Evolutionary conservation across 2,329 filamentous ascomycete genomes (phyloP), one percentile per base, ranked within the genome.

Genomic region (Rasamsonia emersonii): DNA sequence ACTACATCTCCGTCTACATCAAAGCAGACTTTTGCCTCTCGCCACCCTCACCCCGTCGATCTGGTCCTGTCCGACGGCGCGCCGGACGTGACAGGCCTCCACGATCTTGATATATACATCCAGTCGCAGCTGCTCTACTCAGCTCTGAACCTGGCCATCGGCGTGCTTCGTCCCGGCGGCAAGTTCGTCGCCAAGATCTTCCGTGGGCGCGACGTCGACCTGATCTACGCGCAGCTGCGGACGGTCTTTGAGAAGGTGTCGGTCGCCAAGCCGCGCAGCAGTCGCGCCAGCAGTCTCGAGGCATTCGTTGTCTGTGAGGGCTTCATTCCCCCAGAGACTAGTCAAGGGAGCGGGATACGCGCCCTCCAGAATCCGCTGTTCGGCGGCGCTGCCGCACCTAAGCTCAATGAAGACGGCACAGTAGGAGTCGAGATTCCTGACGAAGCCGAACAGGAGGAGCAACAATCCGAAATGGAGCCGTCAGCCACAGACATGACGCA

Each of bases 111-210:
- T 60, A 96, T 96, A 46, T 98, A 98, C 61, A 84, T 98, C 11
- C 91, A 98, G 62, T 88, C 84, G 6, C 91, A 96, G 61, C 73
- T 98, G 6, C 79, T 98, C 30, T 95, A 93, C 59, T 86, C 89
- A 0, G 91, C 91, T 0, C 73, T 98, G 13, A 94, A 95, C 56
- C 75, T 98, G 3, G 86, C 91, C 0, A 75, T 95, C 9, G 93
- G 89, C 53, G 86, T 98, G 9, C 73, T 98, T 14, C 82, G 83
- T 38, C 88, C 88, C 0, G 91, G 91, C 25, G 91, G 91, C 41
- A 93, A 86, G 51, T 98, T 98, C 48, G 89, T 98, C 5, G 91
- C 91, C 38, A 98, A 98, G 67, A 95, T 98, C 39, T 98, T 98
- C 65, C 70, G 91, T 10, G 88, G 85, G 10, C 80, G 86, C 46